Evolutionary conservation across 768 basidiomycete species (phyloP), one percentile per base, ranked within the genome.

Genomic region (Phallus indusiatus): DNA sequence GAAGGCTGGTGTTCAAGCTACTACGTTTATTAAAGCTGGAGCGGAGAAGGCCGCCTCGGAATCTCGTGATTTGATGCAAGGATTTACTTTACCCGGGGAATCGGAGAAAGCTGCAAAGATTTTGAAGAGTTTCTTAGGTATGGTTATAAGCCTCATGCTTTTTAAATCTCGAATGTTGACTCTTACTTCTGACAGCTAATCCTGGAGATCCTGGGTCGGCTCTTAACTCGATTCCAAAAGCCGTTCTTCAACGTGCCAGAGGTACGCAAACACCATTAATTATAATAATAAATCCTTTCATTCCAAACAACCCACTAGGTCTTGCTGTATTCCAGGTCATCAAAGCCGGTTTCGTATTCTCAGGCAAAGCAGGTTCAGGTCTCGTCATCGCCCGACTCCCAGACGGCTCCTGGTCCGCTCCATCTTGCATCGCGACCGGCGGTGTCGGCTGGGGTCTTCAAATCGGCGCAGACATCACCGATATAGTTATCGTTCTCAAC

Each of bases 401-500:
- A 9, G 94, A 97, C 67, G 95, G 95, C 64, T 93, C 91, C 10
- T 96, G 93, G 93, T 92, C 89, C 52, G 95, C 95, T 0, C 95
- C 95, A 2, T 93, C 90, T 21, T 97, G 94, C 74, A 95, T 98
- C 68, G 94, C 90, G 33, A 98, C 94, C 0, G 94, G 90, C 17
- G 95, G 95, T 36, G 80, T 94, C 11, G 92, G 93, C 16, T 92
- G 92, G 88, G 92, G 92, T 34, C 83, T 94, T 47, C 95, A 98
- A 73, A 91, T 95, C 59, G 94, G 94, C 52, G 94, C 94, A 2
- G 94, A 96, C 74, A 82, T 94, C 69, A 88, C 86, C 51, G 93
- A 97, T 69, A 96, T 97, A 64, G 94, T 99, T 59, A 84, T 98
- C 69, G 94, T 99, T 42, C 86, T 98, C 67, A 97, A 97, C 77